phyloP scores from a whole-genome alignment of 208 protist genomes.

The Trypanosoma avium region DNA sequence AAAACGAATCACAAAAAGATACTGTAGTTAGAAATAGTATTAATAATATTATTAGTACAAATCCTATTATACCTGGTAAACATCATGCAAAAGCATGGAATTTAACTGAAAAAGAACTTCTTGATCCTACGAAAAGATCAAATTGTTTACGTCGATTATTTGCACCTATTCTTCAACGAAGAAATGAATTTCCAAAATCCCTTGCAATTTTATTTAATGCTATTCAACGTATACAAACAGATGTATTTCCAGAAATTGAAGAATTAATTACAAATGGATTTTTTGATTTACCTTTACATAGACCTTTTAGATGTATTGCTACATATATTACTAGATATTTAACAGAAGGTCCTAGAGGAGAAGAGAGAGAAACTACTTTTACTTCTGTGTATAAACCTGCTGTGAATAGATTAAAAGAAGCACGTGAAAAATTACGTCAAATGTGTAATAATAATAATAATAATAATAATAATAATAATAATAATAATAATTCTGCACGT shows the following conservation, averaged over 20 bases:
- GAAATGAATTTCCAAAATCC: slow-evolving; percentile 45
- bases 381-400: slow-evolving; percentile 10
- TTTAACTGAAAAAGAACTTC: slow-evolving; percentile 40
- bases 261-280: slow-evolving; percentile 27
- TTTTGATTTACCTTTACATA: slow-evolving; percentile 65
- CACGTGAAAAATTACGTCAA: slow-evolving; percentile 20
- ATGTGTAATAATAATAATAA: neutral
- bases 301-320: slow-evolving; percentile 49
- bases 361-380: slow-evolving; percentile 3
- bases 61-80: neutral
- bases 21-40: neutral
- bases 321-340: slow-evolving; percentile 40
- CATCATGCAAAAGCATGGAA: slow-evolving; percentile 38
- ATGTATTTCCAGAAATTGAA: slow-evolving; percentile 50
- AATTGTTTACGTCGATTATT: slow-evolving; percentile 73
- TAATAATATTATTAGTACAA: neutral
- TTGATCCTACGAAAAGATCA: slow-evolving; percentile 45
- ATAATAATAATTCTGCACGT: neutral
- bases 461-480: neutral
- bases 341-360: slow-evolving; percentile 6
- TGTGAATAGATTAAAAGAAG: slow-evolving; percentile 2
- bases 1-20: too few species aligned
- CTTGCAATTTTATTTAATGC: slow-evolving; percentile 55
- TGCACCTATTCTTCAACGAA: slow-evolving; percentile 48
- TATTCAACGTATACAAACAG: slow-evolving; percentile 44